Conservation (phyloP, 306 rosid genomes). For the Ochetophila trinervis region DNA sequence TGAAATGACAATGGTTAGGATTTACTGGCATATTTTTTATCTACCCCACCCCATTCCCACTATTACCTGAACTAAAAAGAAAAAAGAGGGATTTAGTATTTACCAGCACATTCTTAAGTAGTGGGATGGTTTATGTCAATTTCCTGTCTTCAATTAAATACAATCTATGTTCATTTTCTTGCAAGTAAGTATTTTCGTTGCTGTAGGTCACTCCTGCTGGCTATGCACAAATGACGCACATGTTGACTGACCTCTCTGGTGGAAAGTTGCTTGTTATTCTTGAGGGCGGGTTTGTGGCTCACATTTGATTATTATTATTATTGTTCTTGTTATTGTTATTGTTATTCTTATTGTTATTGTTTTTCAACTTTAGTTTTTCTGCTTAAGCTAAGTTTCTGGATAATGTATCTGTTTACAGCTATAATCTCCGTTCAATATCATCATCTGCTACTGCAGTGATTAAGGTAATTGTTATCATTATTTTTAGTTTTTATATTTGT, state of each 20-base stretch:
- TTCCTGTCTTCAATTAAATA: background rate
- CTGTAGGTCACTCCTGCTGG: constrained; percentile 86
- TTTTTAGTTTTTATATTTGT: background rate
- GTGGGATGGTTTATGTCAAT: background rate
- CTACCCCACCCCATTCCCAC: too few species aligned
- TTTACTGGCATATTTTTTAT: background rate
- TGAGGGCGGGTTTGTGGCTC: constrained; percentile 89
- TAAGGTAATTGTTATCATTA: constrained; percentile 45
- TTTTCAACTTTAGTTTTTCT: constrained; percentile 14
- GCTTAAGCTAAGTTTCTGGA: constrained; percentile 20
- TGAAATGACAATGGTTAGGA: background rate
- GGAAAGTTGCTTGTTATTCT: constrained; percentile 97
- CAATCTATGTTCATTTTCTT: constrained; percentile 11
- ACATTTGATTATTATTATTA: constrained; percentile 20
- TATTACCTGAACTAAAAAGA: too few species aligned
- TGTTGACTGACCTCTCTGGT: constrained; percentile 68
- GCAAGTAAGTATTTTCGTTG: constrained; percentile 26
- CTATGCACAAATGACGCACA: constrained; percentile 84
- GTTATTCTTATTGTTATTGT: constrained; percentile 13
- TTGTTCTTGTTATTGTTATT: background rate
- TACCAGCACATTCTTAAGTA: background rate
- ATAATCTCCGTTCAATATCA: constrained; percentile 95
- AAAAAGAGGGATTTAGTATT: too few species aligned
- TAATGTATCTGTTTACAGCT: constrained; percentile 53
- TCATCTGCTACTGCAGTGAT: constrained; percentile 86